Percentiles rank a stretch among this genome's conserved stretches.
These are phyloP conservation scores for Daldinia sp. DNA, from an alignment of 2,329 filamentous ascomycete genomes.

Conservation along the genomic window DNA sequence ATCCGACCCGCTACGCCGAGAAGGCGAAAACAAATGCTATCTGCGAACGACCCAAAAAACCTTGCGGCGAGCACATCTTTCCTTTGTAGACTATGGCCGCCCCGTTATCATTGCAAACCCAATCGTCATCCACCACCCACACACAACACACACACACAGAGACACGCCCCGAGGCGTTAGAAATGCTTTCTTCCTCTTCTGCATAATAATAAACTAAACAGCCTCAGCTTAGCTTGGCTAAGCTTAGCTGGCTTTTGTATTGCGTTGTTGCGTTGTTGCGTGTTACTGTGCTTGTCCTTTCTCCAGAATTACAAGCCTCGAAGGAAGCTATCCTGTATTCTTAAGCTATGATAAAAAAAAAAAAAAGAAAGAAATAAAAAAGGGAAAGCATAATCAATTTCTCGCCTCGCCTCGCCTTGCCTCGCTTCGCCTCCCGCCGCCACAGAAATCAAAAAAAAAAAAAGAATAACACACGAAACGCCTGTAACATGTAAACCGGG, in stretches of 20 bases:
- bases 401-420: constrained; percentile 26
- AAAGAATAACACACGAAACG: constrained; percentile 26
- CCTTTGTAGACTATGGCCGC: constrained; percentile 3
- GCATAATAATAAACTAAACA: background rate
- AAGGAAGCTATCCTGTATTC: constrained; percentile 27
- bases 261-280: no score
- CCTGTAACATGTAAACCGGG: constrained; percentile 33
- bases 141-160: no score
- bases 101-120: constrained; percentile 20
- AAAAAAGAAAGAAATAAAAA: no score
- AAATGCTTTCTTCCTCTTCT: constrained; percentile 10
- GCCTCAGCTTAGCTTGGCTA: background rate
- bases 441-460: background rate
- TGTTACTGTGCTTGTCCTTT: background rate
- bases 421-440: constrained; percentile 2
- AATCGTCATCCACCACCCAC: constrained; percentile 18
- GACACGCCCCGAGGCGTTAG: constrained; percentile 19
- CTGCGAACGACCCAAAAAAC: constrained; percentile 20
- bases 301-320: constrained; percentile 13
- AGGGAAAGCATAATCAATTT: constrained; percentile 31
- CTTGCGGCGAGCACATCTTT: constrained; percentile 31
- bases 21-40: constrained; percentile 14
- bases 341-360: constrained; percentile 25
- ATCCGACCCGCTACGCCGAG: constrained; percentile 23
- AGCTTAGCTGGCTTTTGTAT: background rate